A percentile compares a stretch with the other conserved stretches of the same genome.
phyloP scores from a whole-genome alignment of 306 rosid species.

The Pterocarpus macrocarpus region DNA sequence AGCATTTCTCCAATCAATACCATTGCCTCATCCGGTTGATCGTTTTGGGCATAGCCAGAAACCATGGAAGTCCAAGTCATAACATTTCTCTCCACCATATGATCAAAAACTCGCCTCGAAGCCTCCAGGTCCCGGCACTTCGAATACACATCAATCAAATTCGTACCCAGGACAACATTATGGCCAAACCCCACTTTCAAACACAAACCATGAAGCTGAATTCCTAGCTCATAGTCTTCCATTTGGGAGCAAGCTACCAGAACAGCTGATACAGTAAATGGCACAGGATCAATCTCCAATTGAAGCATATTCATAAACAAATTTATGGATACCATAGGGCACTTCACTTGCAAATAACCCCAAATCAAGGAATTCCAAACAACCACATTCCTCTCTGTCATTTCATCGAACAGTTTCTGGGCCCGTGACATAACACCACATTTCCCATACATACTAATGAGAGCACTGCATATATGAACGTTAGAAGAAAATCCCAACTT shows the following conservation, averaged over 20 bases:
- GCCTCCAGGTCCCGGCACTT: conserved; percentile 49
- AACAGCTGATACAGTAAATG: conserved; percentile 52
- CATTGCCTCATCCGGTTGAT: conserved; percentile 53
- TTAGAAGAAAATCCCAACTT: conserved; percentile 56
- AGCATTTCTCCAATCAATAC: conserved; percentile 55
- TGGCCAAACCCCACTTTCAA: conserved; percentile 47
- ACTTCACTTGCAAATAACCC: conserved; percentile 23
- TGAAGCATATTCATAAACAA: conserved; percentile 25
- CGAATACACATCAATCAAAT: conserved; percentile 56
- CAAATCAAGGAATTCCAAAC: conserved; percentile 37
- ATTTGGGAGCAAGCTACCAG: conserved; percentile 57
- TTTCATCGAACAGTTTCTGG: conserved; percentile 56
- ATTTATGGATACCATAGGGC: neutral
- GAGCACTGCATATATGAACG: conserved; percentile 50
- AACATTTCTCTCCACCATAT: conserved; percentile 52
- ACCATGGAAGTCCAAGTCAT: conserved; percentile 66
- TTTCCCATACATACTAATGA: conserved; percentile 48
- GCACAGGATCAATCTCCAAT: conserved; percentile 51
- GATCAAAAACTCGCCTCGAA: conserved; percentile 53
- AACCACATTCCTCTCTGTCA: conserved; percentile 49
- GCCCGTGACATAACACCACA: conserved; percentile 42
- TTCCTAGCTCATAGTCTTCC: conserved; percentile 51
- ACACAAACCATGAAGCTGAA: conserved; percentile 58
- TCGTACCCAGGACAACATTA: conserved; percentile 57
- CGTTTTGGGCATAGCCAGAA: conserved; percentile 51